Conservation (phyloP, 2,329 filamentous ascomycete genomes). For the Penicillium sp. region DNA sequence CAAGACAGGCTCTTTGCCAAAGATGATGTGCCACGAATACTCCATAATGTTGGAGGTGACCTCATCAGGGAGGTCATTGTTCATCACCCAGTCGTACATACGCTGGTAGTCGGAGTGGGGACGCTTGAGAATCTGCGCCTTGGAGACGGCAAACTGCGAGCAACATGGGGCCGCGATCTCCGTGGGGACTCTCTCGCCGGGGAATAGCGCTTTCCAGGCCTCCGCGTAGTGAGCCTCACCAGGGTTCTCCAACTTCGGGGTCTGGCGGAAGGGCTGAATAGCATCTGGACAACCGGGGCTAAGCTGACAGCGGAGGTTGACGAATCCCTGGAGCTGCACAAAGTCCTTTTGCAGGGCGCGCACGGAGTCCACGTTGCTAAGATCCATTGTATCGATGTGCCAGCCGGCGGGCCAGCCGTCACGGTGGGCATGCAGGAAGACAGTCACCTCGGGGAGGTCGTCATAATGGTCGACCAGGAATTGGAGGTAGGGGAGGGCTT, state of each 20-base stretch:
- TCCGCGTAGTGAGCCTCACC: conserved; percentile 35
- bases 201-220: conserved; percentile 27
- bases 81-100: conserved; percentile 60
- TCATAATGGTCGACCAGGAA: conserved; percentile 51
- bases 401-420: conserved; percentile 47
- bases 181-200: conserved; percentile 43
- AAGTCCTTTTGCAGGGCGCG: conserved; percentile 52
- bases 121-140: conserved; percentile 51
- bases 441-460: conserved; percentile 51
- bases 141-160: conserved; percentile 63
- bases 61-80: conserved; percentile 55
- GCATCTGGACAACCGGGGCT: conserved; percentile 37
- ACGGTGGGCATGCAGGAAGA: conserved; percentile 62
- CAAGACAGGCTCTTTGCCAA: conserved; percentile 40
- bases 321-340: conserved; percentile 56
- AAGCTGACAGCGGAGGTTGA: conserved; percentile 58
- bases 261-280: conserved; percentile 27
- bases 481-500: conserved; percentile 49
- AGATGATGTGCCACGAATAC: conserved; percentile 64
- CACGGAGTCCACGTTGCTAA: conserved; percentile 57
- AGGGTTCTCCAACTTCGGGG: conserved; percentile 23
- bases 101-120: conserved; percentile 55
- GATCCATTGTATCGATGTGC: conserved; percentile 60
- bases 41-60: conserved; percentile 62
- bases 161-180: conserved; percentile 60